Evolutionary conservation across 768 basidiomycete genomes (phyloP).

Genomic region (Russula olivacea): DNA sequence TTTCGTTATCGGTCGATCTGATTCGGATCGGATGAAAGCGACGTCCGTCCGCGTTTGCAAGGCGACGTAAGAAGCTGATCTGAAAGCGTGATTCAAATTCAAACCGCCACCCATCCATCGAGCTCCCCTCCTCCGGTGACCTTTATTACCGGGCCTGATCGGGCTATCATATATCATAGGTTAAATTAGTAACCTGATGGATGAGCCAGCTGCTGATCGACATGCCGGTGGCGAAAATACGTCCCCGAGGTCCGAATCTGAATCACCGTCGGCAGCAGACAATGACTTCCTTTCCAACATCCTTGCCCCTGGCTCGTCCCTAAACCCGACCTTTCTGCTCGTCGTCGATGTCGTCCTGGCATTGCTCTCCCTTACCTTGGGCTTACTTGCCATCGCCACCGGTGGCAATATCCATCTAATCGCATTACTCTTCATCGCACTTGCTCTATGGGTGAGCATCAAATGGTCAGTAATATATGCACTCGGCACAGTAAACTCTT

Average conservation of each 20-base stretch:
- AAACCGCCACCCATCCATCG: too few species aligned
- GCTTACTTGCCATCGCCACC: conserved; percentile 54
- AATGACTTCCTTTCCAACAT: conserved; percentile 47
- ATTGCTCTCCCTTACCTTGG: conserved; percentile 52
- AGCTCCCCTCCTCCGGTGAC: neutral
- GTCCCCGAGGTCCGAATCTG: too few species aligned
- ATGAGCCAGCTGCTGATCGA: neutral
- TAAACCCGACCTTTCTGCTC: conserved; percentile 63
- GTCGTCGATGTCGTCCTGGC: conserved; percentile 57
- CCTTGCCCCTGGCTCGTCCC: conserved; percentile 67
- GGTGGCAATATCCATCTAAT: conserved; percentile 63
- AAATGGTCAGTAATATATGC: conserved; percentile 60
- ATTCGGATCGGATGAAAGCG: too few species aligned
- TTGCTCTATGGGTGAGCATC: conserved; percentile 69
- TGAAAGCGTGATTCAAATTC: too few species aligned
- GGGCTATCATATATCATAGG: neutral
- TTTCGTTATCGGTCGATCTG: too few species aligned
- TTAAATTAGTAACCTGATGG: neutral
- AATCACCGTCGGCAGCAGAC: neutral
- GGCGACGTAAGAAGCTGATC: too few species aligned
- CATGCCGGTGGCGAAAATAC: neutral
- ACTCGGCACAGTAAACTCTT: neutral
- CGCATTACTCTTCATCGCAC: conserved; percentile 56
- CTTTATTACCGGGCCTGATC: neutral
- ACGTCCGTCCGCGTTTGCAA: too few species aligned